phyloP scores from a whole-genome alignment of 352 stramenopile species.

The Pythium periplocum region DNA sequence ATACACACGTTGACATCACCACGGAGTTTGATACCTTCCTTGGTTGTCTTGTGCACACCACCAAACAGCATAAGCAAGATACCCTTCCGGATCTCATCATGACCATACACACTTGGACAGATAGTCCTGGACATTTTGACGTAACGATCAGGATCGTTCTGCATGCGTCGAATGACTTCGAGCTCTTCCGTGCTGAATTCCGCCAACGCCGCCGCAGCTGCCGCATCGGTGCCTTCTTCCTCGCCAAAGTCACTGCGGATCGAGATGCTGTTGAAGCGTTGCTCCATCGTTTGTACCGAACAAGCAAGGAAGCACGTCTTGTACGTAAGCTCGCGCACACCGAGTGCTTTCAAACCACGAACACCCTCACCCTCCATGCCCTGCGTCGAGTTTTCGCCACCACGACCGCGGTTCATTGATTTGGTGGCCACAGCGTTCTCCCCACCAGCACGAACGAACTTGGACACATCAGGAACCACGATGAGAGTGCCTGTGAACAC shows the following conservation, averaged over 20 bases:
- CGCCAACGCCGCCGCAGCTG: constrained; percentile 22
- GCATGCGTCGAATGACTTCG: constrained; percentile 91
- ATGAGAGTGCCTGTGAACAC: constrained; percentile 95
- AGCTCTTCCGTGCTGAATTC: constrained; percentile 93
- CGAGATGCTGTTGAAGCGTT: constrained; percentile 84
- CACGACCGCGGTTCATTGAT: constrained; percentile 17
- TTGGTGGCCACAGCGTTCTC: constrained; percentile 63
- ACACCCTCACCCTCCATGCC: constrained; percentile 90
- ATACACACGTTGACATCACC: constrained; percentile 99
- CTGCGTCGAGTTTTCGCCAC: constrained; percentile 60
- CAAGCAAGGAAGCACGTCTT: constrained; percentile 96
- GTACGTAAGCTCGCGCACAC: constrained; percentile 97
- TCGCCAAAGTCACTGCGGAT: constrained; percentile 76
- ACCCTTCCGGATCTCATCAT: constrained; percentile 90
- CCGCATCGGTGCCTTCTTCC: constrained; percentile 25
- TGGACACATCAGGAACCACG: constrained; percentile 94
- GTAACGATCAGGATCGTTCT: constrained; percentile 87
- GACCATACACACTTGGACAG: constrained; percentile 96
- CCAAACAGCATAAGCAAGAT: constrained; percentile 98
- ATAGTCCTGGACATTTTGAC: constrained; percentile 94
- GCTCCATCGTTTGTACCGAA: constrained; percentile 90
- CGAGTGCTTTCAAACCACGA: constrained; percentile 91
- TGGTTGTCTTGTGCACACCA: constrained; percentile 97
- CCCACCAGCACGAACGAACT: constrained; percentile 73
- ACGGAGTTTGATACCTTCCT: constrained; percentile 96